phyloP scores from a whole-genome alignment of 331 rosid species.

The Malus hybrid region DNA sequence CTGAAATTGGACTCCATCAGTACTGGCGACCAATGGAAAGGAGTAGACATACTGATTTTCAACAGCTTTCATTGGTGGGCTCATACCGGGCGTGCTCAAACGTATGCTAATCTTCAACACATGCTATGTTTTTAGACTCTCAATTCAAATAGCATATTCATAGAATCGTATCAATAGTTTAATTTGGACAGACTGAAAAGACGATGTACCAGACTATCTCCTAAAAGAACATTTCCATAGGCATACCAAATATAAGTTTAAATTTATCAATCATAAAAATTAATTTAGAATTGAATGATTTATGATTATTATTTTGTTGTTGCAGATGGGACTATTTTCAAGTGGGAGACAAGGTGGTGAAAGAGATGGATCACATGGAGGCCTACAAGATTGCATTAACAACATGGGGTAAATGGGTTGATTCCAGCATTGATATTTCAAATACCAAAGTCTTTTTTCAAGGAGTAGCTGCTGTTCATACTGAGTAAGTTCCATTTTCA shows the following conservation, averaged over 20 bases:
- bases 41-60: slow-evolving; percentile 54
- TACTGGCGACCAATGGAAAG: slow-evolving; percentile 39
- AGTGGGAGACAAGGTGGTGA: slow-evolving; percentile 32
- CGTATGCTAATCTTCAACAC: slow-evolving; percentile 13
- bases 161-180: background rate
- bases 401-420: slow-evolving; percentile 68
- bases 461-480: slow-evolving; percentile 65
- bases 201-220: background rate
- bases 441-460: slow-evolving; percentile 56
- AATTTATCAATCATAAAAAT: background rate
- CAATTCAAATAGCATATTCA: background rate
- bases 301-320: background rate
- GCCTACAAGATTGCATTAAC: slow-evolving; percentile 59
- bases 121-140: background rate
- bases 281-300: background rate
- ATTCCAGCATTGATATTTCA: slow-evolving; percentile 53
- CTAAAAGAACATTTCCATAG: background rate
- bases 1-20: slow-evolving; percentile 51
- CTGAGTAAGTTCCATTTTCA: slow-evolving; percentile 26
- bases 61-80: slow-evolving; percentile 81
- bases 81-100: slow-evolving; percentile 27
- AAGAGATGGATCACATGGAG: slow-evolving; percentile 57
- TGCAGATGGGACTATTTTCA: slow-evolving; percentile 64
- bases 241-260: background rate
- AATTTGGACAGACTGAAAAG: background rate